Evolutionary conservation across 371 early-diverging fungal species (phyloP).

Genomic region (Rhizopus stolonifer): DNA sequence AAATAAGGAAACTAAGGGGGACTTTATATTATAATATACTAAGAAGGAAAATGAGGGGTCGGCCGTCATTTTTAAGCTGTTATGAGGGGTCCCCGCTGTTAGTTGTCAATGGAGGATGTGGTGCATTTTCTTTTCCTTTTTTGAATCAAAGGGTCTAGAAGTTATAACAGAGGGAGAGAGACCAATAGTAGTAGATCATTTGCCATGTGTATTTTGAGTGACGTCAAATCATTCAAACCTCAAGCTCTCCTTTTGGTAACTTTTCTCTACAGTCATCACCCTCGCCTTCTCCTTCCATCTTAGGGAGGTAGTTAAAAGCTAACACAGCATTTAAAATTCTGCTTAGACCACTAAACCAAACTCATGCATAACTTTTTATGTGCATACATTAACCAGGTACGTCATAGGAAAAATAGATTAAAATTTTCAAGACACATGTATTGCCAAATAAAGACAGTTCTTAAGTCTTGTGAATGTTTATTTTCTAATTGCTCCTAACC

Average conservation of each 20-base stretch:
- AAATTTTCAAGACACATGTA: background rate
- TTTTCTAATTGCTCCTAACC: no score
- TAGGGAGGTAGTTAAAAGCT: background rate
- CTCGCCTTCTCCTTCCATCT: background rate
- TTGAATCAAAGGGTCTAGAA: background rate
- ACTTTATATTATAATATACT: background rate
- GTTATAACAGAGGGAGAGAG: background rate
- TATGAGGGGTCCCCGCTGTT: no score
- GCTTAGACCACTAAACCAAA: background rate
- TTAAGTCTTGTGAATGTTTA: no score
- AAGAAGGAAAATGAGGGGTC: conserved; percentile 2
- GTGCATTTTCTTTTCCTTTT: conserved; percentile 3
- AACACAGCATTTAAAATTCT: background rate
- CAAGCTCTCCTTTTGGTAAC: no score
- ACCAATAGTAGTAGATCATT: conserved; percentile 5
- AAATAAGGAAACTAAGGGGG: conserved; percentile 7
- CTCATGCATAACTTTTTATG: background rate
- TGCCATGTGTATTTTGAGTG: background rate
- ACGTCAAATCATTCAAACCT: background rate
- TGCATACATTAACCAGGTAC: background rate
- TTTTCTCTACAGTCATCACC: no score
- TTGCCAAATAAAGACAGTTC: conserved; percentile 1
- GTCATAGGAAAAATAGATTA: conserved; percentile 2
- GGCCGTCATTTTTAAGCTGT: conserved; percentile 17
- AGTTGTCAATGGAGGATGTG: no score